Conservation (phyloP, 805 yeast genomes). For the Spathaspora boniae region DNA sequence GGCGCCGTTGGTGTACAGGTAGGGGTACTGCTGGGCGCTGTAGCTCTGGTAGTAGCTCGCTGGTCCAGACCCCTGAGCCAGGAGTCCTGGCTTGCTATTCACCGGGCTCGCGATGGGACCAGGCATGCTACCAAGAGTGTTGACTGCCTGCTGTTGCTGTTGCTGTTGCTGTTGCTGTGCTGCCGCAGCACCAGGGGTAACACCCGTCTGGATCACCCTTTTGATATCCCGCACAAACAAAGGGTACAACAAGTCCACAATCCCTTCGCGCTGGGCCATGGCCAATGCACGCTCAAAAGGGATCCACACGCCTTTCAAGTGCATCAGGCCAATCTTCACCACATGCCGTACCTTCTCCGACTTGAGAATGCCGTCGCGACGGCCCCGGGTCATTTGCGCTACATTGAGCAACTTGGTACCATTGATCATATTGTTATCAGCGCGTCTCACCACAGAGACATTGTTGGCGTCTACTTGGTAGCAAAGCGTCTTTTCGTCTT, state of each 20-base stretch:
- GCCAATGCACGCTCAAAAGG: slow-evolving; percentile 80
- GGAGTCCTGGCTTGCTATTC: too few relatives aligned
- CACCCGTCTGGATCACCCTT: slow-evolving; percentile 45
- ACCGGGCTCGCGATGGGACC: too few relatives aligned
- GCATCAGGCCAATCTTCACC: slow-evolving; percentile 84
- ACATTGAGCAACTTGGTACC: slow-evolving; percentile 82
- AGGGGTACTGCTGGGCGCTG: too few relatives aligned
- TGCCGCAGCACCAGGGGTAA: slow-evolving; percentile 30
- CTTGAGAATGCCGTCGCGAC: slow-evolving; percentile 80
- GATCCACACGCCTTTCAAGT: slow-evolving; percentile 86
- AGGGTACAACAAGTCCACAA: slow-evolving; percentile 63
- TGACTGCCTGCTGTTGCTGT: too few relatives aligned
- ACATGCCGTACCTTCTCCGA: slow-evolving; percentile 75
- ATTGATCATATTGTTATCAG: slow-evolving; percentile 80
- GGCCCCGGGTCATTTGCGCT: slow-evolving; percentile 83
- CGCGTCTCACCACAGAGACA: slow-evolving; percentile 77
- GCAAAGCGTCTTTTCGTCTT: slow-evolving; percentile 79
- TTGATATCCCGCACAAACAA: slow-evolving; percentile 74
- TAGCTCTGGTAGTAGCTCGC: too few relatives aligned
- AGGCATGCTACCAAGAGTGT: too few relatives aligned
- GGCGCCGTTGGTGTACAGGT: too few relatives aligned
- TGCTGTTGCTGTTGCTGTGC: too few relatives aligned
- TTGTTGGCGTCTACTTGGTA: slow-evolving; percentile 84
- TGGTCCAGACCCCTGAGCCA: too few relatives aligned
- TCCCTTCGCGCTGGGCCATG: slow-evolving; percentile 78